These are phyloP conservation scores for Ananas comosus DNA, from an alignment of 176 grass and related monocot species.

Conservation along the genomic window DNA sequence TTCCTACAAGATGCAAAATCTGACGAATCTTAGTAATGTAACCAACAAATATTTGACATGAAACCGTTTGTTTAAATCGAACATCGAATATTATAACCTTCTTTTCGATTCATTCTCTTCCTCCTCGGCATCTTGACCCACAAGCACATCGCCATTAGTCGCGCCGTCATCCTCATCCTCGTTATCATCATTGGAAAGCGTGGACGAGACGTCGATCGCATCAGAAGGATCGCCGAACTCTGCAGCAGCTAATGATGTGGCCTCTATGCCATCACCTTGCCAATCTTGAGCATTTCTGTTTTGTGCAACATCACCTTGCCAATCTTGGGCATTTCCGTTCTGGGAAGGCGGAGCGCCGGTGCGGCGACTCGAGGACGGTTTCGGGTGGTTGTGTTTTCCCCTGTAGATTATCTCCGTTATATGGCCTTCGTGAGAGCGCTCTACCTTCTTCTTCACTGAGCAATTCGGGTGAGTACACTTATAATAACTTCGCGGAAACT, in stretches of 20 bases:
- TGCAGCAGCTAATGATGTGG: slow-evolving; percentile 20
- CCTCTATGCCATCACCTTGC: slow-evolving; percentile 32
- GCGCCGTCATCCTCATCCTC: slow-evolving; percentile 52
- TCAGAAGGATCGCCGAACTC: slow-evolving; percentile 22
- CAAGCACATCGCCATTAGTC: slow-evolving; percentile 44
- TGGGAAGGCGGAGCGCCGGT: slow-evolving; percentile 11
- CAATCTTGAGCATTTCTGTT: slow-evolving; percentile 31
- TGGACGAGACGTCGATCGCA: slow-evolving; percentile 46
- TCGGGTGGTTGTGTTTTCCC: slow-evolving; percentile 60
- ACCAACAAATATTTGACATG: not conserved
- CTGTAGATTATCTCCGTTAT: slow-evolving; percentile 87
- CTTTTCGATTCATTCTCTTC: slow-evolving; percentile 90
- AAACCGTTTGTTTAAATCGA: not conserved
- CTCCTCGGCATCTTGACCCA: slow-evolving; percentile 45
- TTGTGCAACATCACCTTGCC: slow-evolving; percentile 15
- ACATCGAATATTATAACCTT: slow-evolving; percentile 40
- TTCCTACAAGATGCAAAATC: slow-evolving; percentile 40
- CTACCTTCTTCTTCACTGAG: slow-evolving; percentile 70
- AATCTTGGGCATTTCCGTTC: slow-evolving; percentile 22
- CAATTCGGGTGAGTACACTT: slow-evolving; percentile 66
- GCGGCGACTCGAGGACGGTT: slow-evolving; percentile 27
- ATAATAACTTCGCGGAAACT: slow-evolving; percentile 70
- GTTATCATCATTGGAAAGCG: slow-evolving; percentile 52
- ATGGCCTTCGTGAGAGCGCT: slow-evolving; percentile 49
- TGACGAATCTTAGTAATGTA: slow-evolving; percentile 5